phyloP scores from a whole-genome alignment of 352 stramenopile genomes.

The Phytopythium chamaehyphon region DNA sequence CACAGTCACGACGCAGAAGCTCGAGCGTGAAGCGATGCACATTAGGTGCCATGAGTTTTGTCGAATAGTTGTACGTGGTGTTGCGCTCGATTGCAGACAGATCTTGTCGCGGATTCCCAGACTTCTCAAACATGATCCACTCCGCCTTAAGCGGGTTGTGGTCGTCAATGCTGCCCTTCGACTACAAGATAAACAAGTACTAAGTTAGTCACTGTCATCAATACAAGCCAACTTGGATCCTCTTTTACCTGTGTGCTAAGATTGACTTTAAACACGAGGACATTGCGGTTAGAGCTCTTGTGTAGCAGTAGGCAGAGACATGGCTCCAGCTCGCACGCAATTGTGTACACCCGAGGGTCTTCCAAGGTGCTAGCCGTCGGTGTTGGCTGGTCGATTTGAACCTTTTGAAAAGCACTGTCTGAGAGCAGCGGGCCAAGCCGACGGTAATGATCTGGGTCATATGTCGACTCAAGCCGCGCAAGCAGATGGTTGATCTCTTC shows the following conservation, averaged over 20 bases:
- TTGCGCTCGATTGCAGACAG: slow-evolving; percentile 48
- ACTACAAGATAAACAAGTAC: slow-evolving; percentile 6
- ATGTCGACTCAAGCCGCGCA: slow-evolving; percentile 30
- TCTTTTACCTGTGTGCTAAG: slow-evolving; percentile 12
- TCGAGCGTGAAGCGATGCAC: slow-evolving; percentile 46
- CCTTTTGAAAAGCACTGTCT: slow-evolving; percentile 27
- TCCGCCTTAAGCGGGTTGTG: slow-evolving; percentile 38
- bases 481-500: slow-evolving; percentile 53
- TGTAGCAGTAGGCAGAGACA: slow-evolving; percentile 49
- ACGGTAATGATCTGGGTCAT: slow-evolving; percentile 54
- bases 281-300: slow-evolving; percentile 60
- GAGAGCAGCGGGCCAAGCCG: slow-evolving; percentile 44
- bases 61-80: slow-evolving; percentile 51
- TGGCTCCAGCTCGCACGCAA: slow-evolving; percentile 44
- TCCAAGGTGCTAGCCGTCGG: slow-evolving; percentile 16
- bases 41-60: slow-evolving; percentile 31
- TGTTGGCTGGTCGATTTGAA: slow-evolving; percentile 35
- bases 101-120: slow-evolving; percentile 44
- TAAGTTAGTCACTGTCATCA: background rate
- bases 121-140: slow-evolving; percentile 72
- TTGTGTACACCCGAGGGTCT: slow-evolving; percentile 42
- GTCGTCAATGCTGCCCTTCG: slow-evolving; percentile 27
- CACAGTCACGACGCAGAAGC: slow-evolving; percentile 38
- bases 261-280: slow-evolving; percentile 45
- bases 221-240: background rate